Evolutionary conservation across 306 rosid species (phyloP).

Genomic region (Arachis hypogaea): DNA sequence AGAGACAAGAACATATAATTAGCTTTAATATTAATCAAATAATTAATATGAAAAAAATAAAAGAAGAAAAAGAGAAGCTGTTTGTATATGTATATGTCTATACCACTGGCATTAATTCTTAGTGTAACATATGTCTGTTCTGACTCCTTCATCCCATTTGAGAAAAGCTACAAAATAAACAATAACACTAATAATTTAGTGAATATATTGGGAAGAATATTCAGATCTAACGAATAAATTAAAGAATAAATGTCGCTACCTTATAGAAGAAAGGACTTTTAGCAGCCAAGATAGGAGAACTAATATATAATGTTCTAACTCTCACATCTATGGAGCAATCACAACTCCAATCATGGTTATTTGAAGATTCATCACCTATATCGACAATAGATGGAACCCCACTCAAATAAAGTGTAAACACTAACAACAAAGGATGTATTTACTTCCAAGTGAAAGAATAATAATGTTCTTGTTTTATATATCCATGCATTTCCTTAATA

Average conservation of each 20-base stretch:
- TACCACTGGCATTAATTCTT: conserved; percentile 81
- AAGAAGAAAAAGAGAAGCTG: background rate
- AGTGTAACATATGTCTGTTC: conserved; percentile 87
- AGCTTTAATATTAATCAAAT: conserved; percentile 27
- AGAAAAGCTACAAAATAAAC: conserved; percentile 66
- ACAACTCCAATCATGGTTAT: conserved; percentile 73
- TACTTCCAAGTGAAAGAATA: conserved; percentile 21
- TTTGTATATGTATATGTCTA: background rate
- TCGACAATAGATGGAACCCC: conserved; percentile 10
- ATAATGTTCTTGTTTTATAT: background rate
- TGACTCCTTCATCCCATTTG: conserved; percentile 98
- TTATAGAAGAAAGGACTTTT: conserved; percentile 96
- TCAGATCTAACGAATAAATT: conserved; percentile 23
- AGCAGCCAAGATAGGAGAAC: conserved; percentile 96
- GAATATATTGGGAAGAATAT: background rate
- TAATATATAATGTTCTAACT: conserved; percentile 80
- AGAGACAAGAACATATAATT: background rate
- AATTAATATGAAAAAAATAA: conserved; percentile 9
- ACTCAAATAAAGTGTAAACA: background rate
- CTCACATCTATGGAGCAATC: conserved; percentile 69
- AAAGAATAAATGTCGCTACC: conserved; percentile 45
- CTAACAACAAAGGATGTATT: conserved; percentile 4
- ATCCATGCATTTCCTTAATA: background rate
- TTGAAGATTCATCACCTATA: conserved; percentile 77
- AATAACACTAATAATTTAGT: conserved; percentile 10